These are phyloP conservation scores for Carex sylvatica DNA, from an alignment of 202 grass and related monocot species.

Conservation along the genomic window DNA sequence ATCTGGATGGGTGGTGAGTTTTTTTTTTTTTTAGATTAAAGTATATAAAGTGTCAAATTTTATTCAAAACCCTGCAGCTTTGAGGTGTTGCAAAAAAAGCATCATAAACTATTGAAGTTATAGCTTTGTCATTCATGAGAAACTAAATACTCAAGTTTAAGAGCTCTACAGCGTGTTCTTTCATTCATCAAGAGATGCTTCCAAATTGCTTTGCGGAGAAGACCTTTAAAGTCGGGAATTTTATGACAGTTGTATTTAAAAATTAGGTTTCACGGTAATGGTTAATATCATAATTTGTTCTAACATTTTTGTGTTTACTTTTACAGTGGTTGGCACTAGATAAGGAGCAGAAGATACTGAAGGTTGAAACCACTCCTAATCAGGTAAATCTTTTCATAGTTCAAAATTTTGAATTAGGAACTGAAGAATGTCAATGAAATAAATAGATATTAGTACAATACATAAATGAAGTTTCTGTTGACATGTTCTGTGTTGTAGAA, in stretches of 20 bases:
- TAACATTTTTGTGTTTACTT: constrained; percentile 18
- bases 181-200: constrained; percentile 1
- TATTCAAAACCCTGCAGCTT: background rate
- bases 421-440: background rate
- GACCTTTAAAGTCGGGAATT: background rate
- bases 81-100: background rate
- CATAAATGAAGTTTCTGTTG: background rate
- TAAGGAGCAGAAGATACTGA: constrained; percentile 83
- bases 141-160: background rate
- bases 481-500: background rate
- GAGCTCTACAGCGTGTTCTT: background rate
- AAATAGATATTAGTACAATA: background rate
- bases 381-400: constrained; percentile 59
- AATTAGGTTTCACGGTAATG: background rate
- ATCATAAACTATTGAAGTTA: background rate
- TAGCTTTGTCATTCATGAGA: background rate
- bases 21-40: background rate
- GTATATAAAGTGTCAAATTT: background rate
- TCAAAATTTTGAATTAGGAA: background rate
- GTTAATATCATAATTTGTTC: background rate
- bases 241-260: background rate
- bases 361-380: constrained; percentile 93
- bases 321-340: constrained; percentile 91
- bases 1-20: constrained; percentile 99
- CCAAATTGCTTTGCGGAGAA: background rate